A percentile compares a stretch with the other conserved stretches of the same genome.
Evolutionary conservation across 2,329 filamentous ascomycete genomes (phyloP).

Genomic region (Penicillium sp.): DNA sequence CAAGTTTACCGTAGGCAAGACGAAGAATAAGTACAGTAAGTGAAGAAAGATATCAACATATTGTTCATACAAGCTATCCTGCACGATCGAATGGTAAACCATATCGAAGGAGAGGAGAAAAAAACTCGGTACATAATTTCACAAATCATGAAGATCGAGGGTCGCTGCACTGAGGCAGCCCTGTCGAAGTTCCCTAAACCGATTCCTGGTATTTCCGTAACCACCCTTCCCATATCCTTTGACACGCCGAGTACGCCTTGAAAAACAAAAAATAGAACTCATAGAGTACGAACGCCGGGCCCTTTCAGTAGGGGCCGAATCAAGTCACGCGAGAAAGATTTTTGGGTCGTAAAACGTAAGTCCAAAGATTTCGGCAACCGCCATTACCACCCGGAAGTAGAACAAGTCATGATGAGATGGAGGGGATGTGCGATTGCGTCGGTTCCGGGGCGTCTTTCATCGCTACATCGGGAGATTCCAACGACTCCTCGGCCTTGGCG

Average conservation of each 20-base stretch:
- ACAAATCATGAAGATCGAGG: conserved; percentile 17
- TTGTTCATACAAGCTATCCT: conserved; percentile 26
- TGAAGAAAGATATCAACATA: conserved; percentile 7
- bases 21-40: neutral
- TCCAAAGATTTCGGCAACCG: conserved; percentile 13
- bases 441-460: conserved; percentile 34
- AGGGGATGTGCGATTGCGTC: conserved; percentile 28
- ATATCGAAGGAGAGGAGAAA: conserved; percentile 18
- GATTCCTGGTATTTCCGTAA: conserved; percentile 22
- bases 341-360: conserved; percentile 24
- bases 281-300: conserved; percentile 19
- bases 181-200: conserved; percentile 9
- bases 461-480: conserved; percentile 27
- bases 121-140: conserved; percentile 15
- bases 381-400: conserved; percentile 1
- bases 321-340: conserved; percentile 23
- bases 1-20: too few species aligned
- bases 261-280: conserved; percentile 7
- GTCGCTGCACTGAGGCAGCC: conserved; percentile 2
- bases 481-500: conserved; percentile 18
- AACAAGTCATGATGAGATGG: conserved; percentile 25
- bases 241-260: conserved; percentile 18
- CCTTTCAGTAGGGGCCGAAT: conserved; percentile 11
- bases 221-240: conserved; percentile 11
- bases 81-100: conserved; percentile 8